These are phyloP conservation scores for Corylus heterophylla DNA, from an alignment of 306 rosid species.

Conservation along the genomic window DNA sequence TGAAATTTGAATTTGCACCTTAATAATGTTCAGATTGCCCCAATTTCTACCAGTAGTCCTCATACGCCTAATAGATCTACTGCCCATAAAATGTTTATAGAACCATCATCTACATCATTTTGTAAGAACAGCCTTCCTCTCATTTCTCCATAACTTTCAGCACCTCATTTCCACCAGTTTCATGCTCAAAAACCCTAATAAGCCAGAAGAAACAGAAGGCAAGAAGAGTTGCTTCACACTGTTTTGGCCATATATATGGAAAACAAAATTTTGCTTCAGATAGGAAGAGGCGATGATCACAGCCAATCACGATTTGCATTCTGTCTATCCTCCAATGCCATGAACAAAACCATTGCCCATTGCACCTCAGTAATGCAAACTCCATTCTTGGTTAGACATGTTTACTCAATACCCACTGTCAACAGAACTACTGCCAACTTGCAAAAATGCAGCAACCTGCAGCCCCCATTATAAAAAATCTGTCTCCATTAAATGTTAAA, in stretches of 20 bases:
- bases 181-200: neutral
- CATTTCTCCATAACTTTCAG: neutral
- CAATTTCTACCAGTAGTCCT: neutral
- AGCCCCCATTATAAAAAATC: neutral
- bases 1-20: conserved; percentile 5
- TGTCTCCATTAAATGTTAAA: neutral
- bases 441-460: neutral
- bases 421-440: conserved; percentile 1
- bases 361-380: neutral
- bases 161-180: neutral
- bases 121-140: neutral
- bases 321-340: neutral
- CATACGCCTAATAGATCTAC: neutral
- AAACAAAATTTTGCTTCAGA: neutral
- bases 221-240: neutral
- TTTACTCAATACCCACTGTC: neutral
- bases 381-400: neutral
- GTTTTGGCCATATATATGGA: neutral
- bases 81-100: neutral
- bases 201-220: neutral
- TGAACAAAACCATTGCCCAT: neutral
- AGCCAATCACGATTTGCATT: neutral
- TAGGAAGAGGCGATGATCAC: neutral
- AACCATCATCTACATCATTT: neutral
- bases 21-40: neutral